Conservation (phyloP, 2,329 filamentous ascomycete genomes). For the Metarhizium brunneum region DNA sequence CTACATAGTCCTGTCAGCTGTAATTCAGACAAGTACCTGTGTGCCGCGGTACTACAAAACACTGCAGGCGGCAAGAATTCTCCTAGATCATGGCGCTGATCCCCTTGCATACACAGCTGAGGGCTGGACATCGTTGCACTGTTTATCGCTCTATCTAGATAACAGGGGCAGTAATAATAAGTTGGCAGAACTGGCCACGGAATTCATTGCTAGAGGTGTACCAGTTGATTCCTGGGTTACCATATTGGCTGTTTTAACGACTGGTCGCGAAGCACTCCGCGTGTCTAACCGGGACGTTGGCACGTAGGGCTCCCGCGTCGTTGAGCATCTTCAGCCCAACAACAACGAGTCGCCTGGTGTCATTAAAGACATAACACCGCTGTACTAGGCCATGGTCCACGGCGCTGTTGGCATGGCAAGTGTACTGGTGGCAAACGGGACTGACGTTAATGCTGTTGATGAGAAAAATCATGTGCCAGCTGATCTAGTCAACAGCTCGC, state of each 20-base stretch:
- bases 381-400: neutral
- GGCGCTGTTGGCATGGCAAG: constrained; percentile 1
- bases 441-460: neutral
- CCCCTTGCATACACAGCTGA: constrained; percentile 11
- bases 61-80: constrained; percentile 7
- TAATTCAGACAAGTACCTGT: neutral
- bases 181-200: constrained; percentile 3
- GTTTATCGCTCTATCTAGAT: constrained; percentile 7
- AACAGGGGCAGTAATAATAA: constrained; percentile 1
- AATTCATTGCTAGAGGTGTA: constrained; percentile 7
- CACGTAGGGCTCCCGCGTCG: constrained; percentile 1
- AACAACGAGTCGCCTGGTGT: neutral
- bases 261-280: neutral
- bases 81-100: constrained; percentile 15
- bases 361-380: neutral
- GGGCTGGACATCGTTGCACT: constrained; percentile 17
- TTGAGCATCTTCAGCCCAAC: neutral
- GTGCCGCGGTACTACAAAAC: constrained; percentile 3
- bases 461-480: neutral
- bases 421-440: neutral
- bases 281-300: neutral
- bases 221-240: constrained; percentile 6
- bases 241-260: neutral
- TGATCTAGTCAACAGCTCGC: neutral
- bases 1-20: constrained; percentile 7